Base-by-base conservation (phyloP, 768 basidiomycete genomes). In the Tricholoma matsutake region DNA sequence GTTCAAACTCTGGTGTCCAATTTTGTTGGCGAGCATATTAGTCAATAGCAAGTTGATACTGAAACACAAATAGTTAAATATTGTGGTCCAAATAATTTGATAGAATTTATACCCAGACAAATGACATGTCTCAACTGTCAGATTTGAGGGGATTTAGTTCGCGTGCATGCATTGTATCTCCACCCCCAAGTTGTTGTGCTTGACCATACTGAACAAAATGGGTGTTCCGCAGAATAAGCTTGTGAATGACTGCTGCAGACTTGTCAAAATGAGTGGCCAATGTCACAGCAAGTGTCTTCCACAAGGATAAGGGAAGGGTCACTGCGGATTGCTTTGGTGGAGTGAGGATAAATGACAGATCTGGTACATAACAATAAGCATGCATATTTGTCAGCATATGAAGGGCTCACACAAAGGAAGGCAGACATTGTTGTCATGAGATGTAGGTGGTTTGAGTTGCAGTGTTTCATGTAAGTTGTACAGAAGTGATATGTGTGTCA, bases 1-100 rank as follows among this genome's bases (percentile, higher is more conserved):
- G 56, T 16, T 54, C 51, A 28, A 67, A 69, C 14, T 65, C 54
- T 9, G 67, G 61, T 10, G 14, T 43, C 22, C 10, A 32, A 2
- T 61, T 54, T 7, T 22, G 61, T 11, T 58, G 39, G 6, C 51
- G 58, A 1, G 70, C 67, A 59, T 71, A 60, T 29, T 41, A 58
- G 62, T 78, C 76, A 16, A 76, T 63, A 35, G 68, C 59, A 13
- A 71, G 43, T 41, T 75, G 69, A 62, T 77, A n/a, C n/a, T n/a
- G n/a, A n/a, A n/a, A n/a, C n/a, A n/a, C n/a, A n/a, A n/a, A n/a
- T n/a, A n/a, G n/a, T n/a, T n/a, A n/a, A n/a, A n/a, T n/a, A n/a
- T n/a, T n/a, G n/a, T n/a, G n/a, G n/a, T n/a, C n/a, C n/a, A n/a
- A 11, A 45, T 20, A 45, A 5, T 20, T 20, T 10, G 20, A 4